Conservation (phyloP, 148 eudicot genomes). For the Dysphania ambrosioides region DNA sequence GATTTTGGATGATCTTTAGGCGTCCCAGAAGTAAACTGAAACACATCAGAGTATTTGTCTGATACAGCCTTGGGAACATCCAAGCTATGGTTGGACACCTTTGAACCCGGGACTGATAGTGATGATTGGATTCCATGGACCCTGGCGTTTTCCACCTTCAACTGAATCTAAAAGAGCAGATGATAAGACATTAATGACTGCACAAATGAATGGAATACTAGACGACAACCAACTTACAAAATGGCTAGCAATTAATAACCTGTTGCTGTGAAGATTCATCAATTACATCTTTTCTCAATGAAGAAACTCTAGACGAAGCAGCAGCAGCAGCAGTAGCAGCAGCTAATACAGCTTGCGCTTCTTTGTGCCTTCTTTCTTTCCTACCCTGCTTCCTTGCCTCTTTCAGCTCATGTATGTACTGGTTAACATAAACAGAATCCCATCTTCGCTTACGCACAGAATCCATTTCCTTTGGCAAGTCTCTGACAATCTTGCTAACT, state of each 20-base stretch:
- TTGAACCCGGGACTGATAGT: conserved; percentile 46
- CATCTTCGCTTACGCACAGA: conserved; percentile 56
- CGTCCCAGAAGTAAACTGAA: conserved; percentile 38
- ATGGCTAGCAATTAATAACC: conserved; percentile 40
- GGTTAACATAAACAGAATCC: conserved; percentile 80
- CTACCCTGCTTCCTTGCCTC: conserved; percentile 91
- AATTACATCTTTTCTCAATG: conserved; percentile 67
- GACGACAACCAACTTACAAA: conserved; percentile 1
- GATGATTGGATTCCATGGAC: conserved; percentile 45
- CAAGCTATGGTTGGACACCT: conserved; percentile 53
- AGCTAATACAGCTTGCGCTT: conserved; percentile 91
- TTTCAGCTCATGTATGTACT: conserved; percentile 72
- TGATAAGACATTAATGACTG: background rate
- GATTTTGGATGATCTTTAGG: conserved; percentile 51
- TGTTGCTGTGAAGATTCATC: conserved; percentile 66
- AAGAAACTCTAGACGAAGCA: conserved; percentile 78
- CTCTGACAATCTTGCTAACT: conserved; percentile 55
- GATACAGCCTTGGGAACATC: conserved; percentile 43
- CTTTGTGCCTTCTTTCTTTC: conserved; percentile 88
- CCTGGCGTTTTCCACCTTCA: conserved; percentile 45
- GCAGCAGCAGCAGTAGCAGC: conserved; percentile 99
- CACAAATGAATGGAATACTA: background rate
- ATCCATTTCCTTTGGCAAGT: conserved; percentile 69
- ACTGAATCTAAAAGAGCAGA: conserved; percentile 34
- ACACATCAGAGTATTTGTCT: conserved; percentile 51